Percentiles rank a stretch among this genome's conserved stretches.
phyloP scores from a whole-genome alignment of 192 early-diverging fungal genomes.

The Backusella macrospora region DNA sequence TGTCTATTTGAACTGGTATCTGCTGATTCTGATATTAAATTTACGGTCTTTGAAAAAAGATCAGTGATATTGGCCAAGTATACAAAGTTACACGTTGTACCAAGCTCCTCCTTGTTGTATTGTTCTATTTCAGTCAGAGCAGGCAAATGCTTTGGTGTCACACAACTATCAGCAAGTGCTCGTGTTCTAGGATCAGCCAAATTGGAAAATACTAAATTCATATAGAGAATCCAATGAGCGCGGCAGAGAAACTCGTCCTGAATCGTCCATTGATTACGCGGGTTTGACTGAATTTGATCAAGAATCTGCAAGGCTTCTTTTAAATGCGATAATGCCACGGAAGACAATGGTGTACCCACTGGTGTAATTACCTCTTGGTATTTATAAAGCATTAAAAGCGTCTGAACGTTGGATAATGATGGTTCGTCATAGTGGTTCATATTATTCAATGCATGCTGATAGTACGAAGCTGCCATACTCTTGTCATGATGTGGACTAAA shows the following conservation, averaged over 20 bases:
- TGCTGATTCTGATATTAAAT: not conserved
- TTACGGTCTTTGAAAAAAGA: not conserved
- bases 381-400: conserved; percentile 21
- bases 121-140: conserved; percentile 5
- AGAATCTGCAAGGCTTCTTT: conserved; percentile 6
- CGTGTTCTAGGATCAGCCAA: conserved; percentile 1
- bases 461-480: not conserved
- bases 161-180: not conserved
- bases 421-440: conserved; percentile 9
- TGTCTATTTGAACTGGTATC: not conserved
- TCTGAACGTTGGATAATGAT: conserved; percentile 5
- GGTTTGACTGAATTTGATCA: conserved; percentile 5
- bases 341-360: not conserved
- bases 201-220: conserved; percentile 14
- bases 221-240: conserved; percentile 17
- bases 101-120: conserved; percentile 6
- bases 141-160: not conserved
- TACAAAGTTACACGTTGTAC: not conserved
- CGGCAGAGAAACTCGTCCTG: conserved; percentile 12
- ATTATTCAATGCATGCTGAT: conserved; percentile 6
- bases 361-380: conserved; percentile 23
- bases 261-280: not conserved
- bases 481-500: not conserved
- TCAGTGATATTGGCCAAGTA: conserved; percentile 10
- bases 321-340: not conserved